Evolutionary conservation across 345 rosid species (phyloP), one percentile per base, ranked within the genome.

Genomic region (Brassica carinata): DNA sequence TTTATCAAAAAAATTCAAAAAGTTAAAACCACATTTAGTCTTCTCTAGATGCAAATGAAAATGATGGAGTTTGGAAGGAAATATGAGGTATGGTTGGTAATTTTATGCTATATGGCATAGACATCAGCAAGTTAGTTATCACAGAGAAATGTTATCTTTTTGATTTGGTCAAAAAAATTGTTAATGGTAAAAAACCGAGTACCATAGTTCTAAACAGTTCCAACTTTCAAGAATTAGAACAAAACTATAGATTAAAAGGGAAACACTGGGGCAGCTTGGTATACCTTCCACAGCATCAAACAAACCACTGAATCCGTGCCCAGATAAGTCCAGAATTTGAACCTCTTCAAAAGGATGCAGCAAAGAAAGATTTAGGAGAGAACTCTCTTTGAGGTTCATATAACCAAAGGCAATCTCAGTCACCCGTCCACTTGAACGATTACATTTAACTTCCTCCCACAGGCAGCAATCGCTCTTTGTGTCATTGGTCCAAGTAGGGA

Each of bases 281-380:
- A n/a, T 53, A 74, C 63, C 71, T 30, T 48, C 71, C 0, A 75
- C 31, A 19, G 5, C 64, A 64, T 74, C 71, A 74, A 74, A 74
- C 2, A 75, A 51, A 18, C 17, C 69, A 63, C 6, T 19, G 29
- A 19, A 58, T 58, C 29, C 0, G 23, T 9, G 23, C 26, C 1
- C 0, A 3, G 26, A 18, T 3, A 76, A 36, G 79, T 38, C 1
- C 5, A 77, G 26, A 62, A n/a, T 18, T 77, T n/a, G 75, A 43
- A 69, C 33, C 0, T 69, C 75, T 69, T 77, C 75, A 43, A 77
- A 69, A 10, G 80, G 70, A 69, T 77, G 66, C 62, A 77, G 7
- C 64, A 69, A 77, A 62, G 75, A 69, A 8, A 77, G 51, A 8
- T 77, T 61, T 30, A 77, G 69, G 27, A 45, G 64, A 70, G 36